Percentiles rank a stretch among this genome's conserved stretches.
phyloP scores from a whole-genome alignment of 2,329 filamentous ascomycete genomes.

The Aspergillus novofumigatus region DNA sequence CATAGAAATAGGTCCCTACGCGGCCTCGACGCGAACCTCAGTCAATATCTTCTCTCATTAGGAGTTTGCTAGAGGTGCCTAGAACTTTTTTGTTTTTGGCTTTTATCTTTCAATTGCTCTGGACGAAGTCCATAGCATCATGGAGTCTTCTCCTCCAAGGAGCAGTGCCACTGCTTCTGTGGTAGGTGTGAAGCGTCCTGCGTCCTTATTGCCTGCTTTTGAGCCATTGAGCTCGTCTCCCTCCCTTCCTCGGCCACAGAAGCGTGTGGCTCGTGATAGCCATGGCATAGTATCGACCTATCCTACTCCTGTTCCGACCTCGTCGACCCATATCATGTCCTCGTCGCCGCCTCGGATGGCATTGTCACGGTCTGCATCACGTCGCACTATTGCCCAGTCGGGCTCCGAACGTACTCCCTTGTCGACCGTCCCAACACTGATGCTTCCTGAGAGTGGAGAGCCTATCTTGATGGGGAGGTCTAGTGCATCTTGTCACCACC shows the following conservation, averaged over 20 bases:
- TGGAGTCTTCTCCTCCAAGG: conserved; percentile 41
- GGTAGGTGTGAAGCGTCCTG: conserved; percentile 44
- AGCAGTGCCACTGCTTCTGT: conserved; percentile 29
- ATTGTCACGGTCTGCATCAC: conserved; percentile 50
- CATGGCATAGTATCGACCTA: conserved; percentile 58
- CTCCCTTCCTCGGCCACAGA: conserved; percentile 44
- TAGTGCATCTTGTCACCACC: conserved; percentile 91
- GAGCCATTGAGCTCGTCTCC: conserved; percentile 48
- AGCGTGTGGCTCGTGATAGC: conserved; percentile 44
- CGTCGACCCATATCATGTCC: conserved; percentile 84
- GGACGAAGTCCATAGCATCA: conserved; percentile 16
- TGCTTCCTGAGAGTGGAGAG: conserved; percentile 77
- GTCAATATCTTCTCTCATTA: conserved; percentile 15
- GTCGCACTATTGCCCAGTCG: conserved; percentile 55
- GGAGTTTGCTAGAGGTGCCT: neutral
- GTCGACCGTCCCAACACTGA: conserved; percentile 74
- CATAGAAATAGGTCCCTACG: conserved; percentile 12
- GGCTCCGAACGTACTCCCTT: conserved; percentile 76
- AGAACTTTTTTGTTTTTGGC: neutral
- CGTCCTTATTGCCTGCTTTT: conserved; percentile 47
- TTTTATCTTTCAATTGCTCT: conserved; percentile 9
- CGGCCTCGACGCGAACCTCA: conserved; percentile 20
- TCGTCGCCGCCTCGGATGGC: conserved; percentile 68
- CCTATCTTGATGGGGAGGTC: conserved; percentile 83
- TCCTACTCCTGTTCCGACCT: conserved; percentile 90